Conservation (phyloP, 108 stramenopile species). For the Chaetoceros tenuissimus region DNA sequence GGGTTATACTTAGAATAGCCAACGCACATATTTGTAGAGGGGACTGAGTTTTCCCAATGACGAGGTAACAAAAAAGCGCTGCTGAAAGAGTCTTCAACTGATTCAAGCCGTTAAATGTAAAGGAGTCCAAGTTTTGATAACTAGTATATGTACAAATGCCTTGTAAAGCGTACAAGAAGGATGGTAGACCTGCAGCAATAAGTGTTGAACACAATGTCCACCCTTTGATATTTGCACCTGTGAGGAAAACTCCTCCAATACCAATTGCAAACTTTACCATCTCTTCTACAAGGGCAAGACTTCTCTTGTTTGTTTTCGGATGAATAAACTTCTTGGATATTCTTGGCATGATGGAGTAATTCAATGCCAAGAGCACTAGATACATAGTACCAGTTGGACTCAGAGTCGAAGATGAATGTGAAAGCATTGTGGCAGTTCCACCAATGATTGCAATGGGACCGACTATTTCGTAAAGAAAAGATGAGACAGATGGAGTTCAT, state of each 20-base stretch:
- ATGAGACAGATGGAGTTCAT: no score
- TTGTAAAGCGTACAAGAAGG: conserved; percentile 79
- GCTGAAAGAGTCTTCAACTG: conserved; percentile 86
- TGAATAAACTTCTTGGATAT: conserved; percentile 54
- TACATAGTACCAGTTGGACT: conserved; percentile 38
- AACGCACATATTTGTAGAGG: conserved; percentile 69
- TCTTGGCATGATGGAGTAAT: conserved; percentile 79
- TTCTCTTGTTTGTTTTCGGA: conserved; percentile 33
- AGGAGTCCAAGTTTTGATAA: conserved; percentile 76
- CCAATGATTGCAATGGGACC: conserved; percentile 15
- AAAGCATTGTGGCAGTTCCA: conserved; percentile 16
- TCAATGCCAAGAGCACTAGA: conserved; percentile 70
- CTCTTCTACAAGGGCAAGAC: conserved; percentile 63
- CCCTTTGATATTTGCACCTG: conserved; percentile 10
- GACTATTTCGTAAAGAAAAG: no score
- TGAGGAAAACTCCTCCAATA: conserved; percentile 35
- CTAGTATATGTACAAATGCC: conserved; percentile 63
- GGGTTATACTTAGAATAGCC: conserved; percentile 54
- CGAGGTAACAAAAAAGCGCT: conserved; percentile 80
- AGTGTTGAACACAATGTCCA: conserved; percentile 52
- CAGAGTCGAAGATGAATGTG: conserved; percentile 20
- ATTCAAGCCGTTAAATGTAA: conserved; percentile 79
- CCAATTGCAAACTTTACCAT: conserved; percentile 35
- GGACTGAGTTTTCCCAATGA: conserved; percentile 77
- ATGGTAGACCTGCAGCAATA: conserved; percentile 66